Conservation (phyloP, 192 early-diverging fungal genomes). For the Podila clonocystis region DNA sequence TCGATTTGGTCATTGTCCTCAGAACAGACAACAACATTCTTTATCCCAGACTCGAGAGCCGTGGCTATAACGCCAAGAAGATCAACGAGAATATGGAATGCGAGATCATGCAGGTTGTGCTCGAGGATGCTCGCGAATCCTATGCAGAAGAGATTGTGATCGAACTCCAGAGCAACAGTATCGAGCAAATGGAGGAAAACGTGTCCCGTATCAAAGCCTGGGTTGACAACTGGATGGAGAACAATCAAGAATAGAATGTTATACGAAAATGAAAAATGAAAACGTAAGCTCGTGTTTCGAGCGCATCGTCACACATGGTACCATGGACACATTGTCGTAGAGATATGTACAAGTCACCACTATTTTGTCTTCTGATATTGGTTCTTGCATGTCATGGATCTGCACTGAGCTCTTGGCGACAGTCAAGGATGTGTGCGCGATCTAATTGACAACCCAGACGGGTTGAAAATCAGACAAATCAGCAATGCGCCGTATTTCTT, state of each 20-base stretch:
- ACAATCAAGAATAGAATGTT: slow-evolving; percentile 11
- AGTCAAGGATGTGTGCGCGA: no score
- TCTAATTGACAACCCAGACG: no score
- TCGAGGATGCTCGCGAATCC: slow-evolving; percentile 88
- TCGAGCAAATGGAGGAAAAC: slow-evolving; percentile 94
- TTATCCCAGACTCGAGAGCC: slow-evolving; percentile 81
- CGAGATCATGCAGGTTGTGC: slow-evolving; percentile 97
- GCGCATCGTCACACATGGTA: no score
- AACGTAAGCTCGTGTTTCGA: no score
- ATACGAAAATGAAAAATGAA: no score
- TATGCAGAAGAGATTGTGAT: slow-evolving; percentile 84
- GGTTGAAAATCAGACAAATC: no score
- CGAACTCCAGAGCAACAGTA: slow-evolving; percentile 80
- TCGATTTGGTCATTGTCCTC: slow-evolving; percentile 95
- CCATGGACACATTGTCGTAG: no score
- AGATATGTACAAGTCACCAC: no score
- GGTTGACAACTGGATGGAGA: slow-evolving; percentile 69
- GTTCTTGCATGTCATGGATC: no score
- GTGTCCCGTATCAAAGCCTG: slow-evolving; percentile 80
- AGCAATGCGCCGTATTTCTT: no score
- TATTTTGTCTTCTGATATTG: no score
- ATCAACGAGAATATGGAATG: slow-evolving; percentile 94
- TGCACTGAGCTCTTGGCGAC: no score
- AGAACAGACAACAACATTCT: slow-evolving; percentile 80
- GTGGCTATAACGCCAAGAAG: slow-evolving; percentile 86